Evolutionary conservation across 495 filamentous ascomycete species (phyloP).

Genomic region (Xylaria nigripes): DNA sequence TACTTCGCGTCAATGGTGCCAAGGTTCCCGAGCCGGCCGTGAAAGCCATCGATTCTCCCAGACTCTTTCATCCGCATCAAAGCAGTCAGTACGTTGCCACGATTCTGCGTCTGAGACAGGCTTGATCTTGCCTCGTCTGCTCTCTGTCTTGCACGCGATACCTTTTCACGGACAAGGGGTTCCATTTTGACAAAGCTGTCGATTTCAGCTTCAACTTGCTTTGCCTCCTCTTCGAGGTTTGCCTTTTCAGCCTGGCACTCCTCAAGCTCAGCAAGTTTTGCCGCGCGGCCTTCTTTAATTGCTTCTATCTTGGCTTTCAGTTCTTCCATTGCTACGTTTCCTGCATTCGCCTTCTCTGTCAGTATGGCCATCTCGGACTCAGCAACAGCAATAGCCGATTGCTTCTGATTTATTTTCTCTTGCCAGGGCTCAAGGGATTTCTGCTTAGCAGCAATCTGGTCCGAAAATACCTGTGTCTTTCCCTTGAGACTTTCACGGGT

Average conservation of each 20-base stretch:
- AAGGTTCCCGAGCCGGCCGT: slow-evolving; percentile 88
- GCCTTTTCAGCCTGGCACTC: slow-evolving; percentile 64
- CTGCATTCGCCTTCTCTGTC: slow-evolving; percentile 77
- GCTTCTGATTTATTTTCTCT: slow-evolving; percentile 91
- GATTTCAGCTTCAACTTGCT: slow-evolving; percentile 60
- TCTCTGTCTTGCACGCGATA: slow-evolving; percentile 83
- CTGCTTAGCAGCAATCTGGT: slow-evolving; percentile 86
- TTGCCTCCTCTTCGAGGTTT: slow-evolving; percentile 64
- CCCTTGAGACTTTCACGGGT: slow-evolving; percentile 84
- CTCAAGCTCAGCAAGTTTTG: slow-evolving; percentile 67
- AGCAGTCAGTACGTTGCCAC: slow-evolving; percentile 83
- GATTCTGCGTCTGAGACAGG: slow-evolving; percentile 78
- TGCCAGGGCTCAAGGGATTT: slow-evolving; percentile 95
- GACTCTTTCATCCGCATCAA: slow-evolving; percentile 94
- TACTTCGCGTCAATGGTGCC: slow-evolving; percentile 93
- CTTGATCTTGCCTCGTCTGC: slow-evolving; percentile 91
- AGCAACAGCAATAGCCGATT: slow-evolving; percentile 85
- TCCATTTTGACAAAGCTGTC: slow-evolving; percentile 65
- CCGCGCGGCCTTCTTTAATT: slow-evolving; percentile 58
- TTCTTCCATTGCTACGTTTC: slow-evolving; percentile 73
- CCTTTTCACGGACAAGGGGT: slow-evolving; percentile 66
- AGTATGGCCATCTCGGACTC: slow-evolving; percentile 91
- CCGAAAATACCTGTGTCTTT: slow-evolving; percentile 89
- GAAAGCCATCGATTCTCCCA: slow-evolving; percentile 91
- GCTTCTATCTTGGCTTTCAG: slow-evolving; percentile 66